phyloP scores from a whole-genome alignment of 495 filamentous ascomycete species.

The Amniculicola lignicola region DNA sequence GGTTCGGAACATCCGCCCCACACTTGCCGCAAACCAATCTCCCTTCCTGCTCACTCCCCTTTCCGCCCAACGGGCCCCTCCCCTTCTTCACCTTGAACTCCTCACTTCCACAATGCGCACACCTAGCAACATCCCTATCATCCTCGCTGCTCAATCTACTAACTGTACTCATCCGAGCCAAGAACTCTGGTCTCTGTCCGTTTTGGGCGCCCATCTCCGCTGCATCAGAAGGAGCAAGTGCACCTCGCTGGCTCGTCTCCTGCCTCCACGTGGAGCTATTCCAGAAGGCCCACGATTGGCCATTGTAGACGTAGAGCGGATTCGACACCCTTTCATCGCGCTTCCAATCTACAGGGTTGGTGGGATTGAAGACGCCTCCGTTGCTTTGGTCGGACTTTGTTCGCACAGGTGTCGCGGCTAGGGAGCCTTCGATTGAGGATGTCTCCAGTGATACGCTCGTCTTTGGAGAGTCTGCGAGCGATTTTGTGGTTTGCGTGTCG shows the following conservation, averaged over 20 bases:
- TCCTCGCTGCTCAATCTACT: slow-evolving; percentile 24
- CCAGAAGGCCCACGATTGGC: slow-evolving; percentile 32
- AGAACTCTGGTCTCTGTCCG: slow-evolving; percentile 1
- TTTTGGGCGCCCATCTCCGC: not conserved
- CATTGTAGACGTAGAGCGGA: slow-evolving; percentile 24
- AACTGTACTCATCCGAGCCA: slow-evolving; percentile 11
- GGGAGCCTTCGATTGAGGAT: slow-evolving; percentile 8
- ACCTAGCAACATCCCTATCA: slow-evolving; percentile 43
- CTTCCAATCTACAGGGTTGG: not conserved
- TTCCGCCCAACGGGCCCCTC: slow-evolving; percentile 42
- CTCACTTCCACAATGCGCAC: slow-evolving; percentile 49
- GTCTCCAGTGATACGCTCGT: slow-evolving; percentile 12
- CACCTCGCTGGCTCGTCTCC: not conserved
- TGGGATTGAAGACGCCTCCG: not conserved
- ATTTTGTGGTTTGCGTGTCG: slow-evolving; percentile 11
- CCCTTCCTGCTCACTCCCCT: slow-evolving; percentile 50
- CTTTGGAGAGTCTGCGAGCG: slow-evolving; percentile 3
- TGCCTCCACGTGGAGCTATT: slow-evolving; percentile 20
- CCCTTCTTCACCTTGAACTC: slow-evolving; percentile 53
- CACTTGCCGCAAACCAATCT: slow-evolving; percentile 55
- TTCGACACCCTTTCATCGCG: not conserved
- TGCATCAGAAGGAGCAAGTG: slow-evolving; percentile 5
- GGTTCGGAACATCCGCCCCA: slow-evolving; percentile 34
- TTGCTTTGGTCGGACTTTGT: not conserved
- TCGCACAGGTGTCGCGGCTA: not conserved